A percentile compares a stretch with the other conserved stretches of the same genome.
Conservation (phyloP, 495 filamentous ascomycete genomes). For the Cairneyella variabilis region DNA sequence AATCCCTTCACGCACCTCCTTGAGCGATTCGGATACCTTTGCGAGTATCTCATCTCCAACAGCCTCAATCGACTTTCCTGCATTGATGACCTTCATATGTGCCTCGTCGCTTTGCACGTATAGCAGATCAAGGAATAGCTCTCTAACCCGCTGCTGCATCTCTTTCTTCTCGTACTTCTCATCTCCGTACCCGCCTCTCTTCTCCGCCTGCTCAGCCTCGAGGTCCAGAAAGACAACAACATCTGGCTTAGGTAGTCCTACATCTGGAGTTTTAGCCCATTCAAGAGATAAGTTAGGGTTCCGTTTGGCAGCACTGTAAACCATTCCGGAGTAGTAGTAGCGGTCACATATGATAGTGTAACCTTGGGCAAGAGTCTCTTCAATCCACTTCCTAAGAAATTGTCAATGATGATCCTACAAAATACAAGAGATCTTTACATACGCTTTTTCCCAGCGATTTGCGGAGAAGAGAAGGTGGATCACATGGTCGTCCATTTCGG, state of each 20-base stretch:
- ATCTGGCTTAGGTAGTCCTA: constrained; percentile 85
- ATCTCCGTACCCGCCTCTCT: constrained; percentile 77
- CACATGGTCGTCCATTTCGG: constrained; percentile 80
- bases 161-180: constrained; percentile 85
- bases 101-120: constrained; percentile 15
- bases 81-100: constrained; percentile 52
- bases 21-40: constrained; percentile 2
- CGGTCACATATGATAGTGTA: constrained; percentile 81
- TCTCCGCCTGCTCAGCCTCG: constrained; percentile 63
- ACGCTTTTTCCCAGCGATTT: constrained; percentile 88
- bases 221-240: constrained; percentile 83
- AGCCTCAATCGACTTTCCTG: constrained; percentile 44
- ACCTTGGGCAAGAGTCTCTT: constrained; percentile 56
- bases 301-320: constrained; percentile 91
- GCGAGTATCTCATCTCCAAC: constrained; percentile 48
- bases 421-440: constrained; percentile 24
- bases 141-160: constrained; percentile 77
- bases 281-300: constrained; percentile 63
- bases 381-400: constrained; percentile 50
- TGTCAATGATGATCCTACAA: neutral
- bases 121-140: constrained; percentile 60
- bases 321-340: constrained; percentile 89
- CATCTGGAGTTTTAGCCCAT: constrained; percentile 80
- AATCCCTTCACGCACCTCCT: neutral
- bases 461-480: constrained; percentile 96